Evolutionary conservation across 169 alveolate species (phyloP).

Genomic region (Cryptosporidium canis): DNA sequence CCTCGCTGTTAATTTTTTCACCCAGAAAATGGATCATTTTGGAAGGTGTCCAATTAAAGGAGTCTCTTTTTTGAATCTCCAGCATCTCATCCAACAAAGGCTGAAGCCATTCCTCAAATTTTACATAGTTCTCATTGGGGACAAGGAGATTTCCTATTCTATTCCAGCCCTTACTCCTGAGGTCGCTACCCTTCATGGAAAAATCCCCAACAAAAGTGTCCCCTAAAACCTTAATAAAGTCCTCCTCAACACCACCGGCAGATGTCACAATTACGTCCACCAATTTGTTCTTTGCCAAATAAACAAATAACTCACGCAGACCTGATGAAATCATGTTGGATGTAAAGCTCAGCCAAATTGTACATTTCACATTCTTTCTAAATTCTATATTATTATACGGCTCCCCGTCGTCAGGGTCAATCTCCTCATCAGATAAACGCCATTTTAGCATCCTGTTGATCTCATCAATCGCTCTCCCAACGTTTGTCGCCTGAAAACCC

Average conservation of each 20-base stretch:
- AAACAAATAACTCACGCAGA: conserved; percentile 93
- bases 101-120: conserved; percentile 96
- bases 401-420: conserved; percentile 78
- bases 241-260: conserved; percentile 99
- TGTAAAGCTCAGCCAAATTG: conserved; percentile 96
- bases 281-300: conserved; percentile 91
- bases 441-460: conserved; percentile 87
- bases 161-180: conserved; percentile 95
- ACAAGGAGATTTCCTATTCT: conserved; percentile 97
- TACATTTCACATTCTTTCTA: conserved; percentile 88
- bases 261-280: conserved; percentile 95
- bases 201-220: conserved; percentile 93
- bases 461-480: conserved; percentile 83
- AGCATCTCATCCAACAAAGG: conserved; percentile 95
- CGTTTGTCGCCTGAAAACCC: conserved; percentile 88
- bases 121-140: conserved; percentile 95
- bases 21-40: conserved; percentile 94
- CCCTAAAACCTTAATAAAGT: conserved; percentile 95
- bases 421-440: conserved; percentile 85
- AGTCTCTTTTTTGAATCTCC: conserved; percentile 82
- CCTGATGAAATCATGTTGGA: conserved; percentile 97
- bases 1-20: conserved; percentile 93
- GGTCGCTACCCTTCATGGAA: conserved; percentile 89
- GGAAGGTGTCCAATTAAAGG: conserved; percentile 89
- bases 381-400: conserved; percentile 79